Evolutionary conservation across 129 eudicot species (phyloP), one percentile per base, ranked within the genome.

Genomic region (Tanacetum coccineum): DNA sequence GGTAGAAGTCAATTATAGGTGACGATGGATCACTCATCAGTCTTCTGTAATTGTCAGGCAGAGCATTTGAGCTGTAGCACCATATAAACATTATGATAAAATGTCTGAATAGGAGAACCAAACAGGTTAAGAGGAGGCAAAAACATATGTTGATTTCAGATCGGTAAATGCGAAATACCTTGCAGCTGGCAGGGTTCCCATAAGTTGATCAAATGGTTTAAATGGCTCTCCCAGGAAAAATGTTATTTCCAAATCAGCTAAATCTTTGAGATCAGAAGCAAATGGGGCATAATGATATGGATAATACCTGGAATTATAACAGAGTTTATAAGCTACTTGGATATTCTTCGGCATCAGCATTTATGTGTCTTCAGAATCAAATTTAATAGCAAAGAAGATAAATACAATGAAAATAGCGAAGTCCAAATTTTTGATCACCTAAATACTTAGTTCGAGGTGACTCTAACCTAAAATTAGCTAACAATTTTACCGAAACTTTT

Each of bases 221-320:
- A 94, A 94, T 26, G 99, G 97, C 85, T 84, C 85, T 76, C 99
- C 99, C 48, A 81, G 70, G 68, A 87, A 94, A 82, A 94, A 89
- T 9, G 84, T 87, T n/a, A 89, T 89, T 73, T 94, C 97, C 64
- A 89, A 56, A 62, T 94, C 99, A 80, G 82, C 79, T 67, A 94
- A 66, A 64, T 82, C 93, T 79, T 86, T 87, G 64, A 94, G 86
- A 74, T 94, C 99, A 59, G 99, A 94, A 70, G 99, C 99, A 84
- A 94, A 94, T 47, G 99, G 99, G 69, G 99, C 96, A 84, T 94
- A 94, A 84, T 94, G 99, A 82, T 82, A 84, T 3, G 99, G 99
- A 71, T 94, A 94, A 66, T 81, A 94, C 99, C 99, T 94, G 84
- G 44, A 76, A 21, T 62, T 4, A 30, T 30, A 30, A n/a, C n/a